Percentiles rank a stretch among this genome's conserved stretches.
phyloP scores from a whole-genome alignment of 2,329 filamentous ascomycete genomes.

The Trichoderma koningiopsis region DNA sequence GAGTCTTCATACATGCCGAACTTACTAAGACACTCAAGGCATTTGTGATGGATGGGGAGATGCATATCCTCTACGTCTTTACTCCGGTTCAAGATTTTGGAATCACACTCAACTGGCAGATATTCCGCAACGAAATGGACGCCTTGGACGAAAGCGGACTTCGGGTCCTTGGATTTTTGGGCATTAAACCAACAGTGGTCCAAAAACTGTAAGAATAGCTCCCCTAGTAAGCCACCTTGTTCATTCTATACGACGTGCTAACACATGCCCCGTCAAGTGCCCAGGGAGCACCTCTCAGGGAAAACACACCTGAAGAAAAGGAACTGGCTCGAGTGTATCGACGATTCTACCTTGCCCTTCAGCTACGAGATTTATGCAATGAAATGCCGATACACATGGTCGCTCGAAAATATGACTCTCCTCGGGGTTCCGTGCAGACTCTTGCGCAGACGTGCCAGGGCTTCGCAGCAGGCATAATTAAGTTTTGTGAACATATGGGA shows the following conservation, averaged over 20 bases:
- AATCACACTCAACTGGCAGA: conserved; percentile 67
- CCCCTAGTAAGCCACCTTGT: background rate
- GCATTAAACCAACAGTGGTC: conserved; percentile 67
- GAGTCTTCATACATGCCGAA: conserved; percentile 71
- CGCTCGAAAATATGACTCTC: conserved; percentile 69
- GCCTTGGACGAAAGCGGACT: conserved; percentile 69
- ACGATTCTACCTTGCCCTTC: conserved; percentile 73
- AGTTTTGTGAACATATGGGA: conserved; percentile 76
- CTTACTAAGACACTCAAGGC: conserved; percentile 66
- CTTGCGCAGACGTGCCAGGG: conserved; percentile 75
- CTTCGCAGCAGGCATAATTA: conserved; percentile 77
- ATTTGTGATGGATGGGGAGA: conserved; percentile 79
- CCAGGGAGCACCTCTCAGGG: conserved; percentile 65
- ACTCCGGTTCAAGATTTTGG: conserved; percentile 67
- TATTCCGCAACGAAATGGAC: conserved; percentile 72
- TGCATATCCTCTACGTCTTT: conserved; percentile 78
- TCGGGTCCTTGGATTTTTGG: conserved; percentile 67
- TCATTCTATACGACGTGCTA: background rate
- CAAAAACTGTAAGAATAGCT: conserved; percentile 60
- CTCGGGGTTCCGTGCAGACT: conserved; percentile 70
- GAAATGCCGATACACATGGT: conserved; percentile 72
- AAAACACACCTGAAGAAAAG: conserved; percentile 62
- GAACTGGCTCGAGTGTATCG: conserved; percentile 65
- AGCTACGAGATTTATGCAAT: conserved; percentile 77
- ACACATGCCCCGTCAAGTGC: conserved; percentile 52